Base-by-base conservation (phyloP, 768 basidiomycete species). In the Tylopilus sp. region DNA sequence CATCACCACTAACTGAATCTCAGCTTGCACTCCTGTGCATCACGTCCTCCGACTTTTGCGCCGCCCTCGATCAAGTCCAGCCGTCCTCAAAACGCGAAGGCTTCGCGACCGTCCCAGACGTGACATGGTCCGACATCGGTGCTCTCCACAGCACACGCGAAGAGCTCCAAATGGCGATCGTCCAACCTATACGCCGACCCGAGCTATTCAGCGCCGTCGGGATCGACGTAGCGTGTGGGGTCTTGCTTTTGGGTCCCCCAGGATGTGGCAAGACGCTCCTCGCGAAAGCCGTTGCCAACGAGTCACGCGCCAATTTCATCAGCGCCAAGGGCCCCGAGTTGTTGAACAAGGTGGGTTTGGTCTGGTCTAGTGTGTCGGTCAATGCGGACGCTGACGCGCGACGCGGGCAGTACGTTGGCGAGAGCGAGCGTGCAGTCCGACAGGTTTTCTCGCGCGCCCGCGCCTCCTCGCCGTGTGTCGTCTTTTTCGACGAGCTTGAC, bases 211-310 rank as follows among this genome's bases (percentile, higher is more conserved):
- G 72, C 41, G 79, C 80, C 9, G 88, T 98, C 1, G 97, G 97
- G 6, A 93, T 99, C 55, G 83, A 86, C 26, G 90, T 91, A 0
- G 84, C 92, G 0, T 94, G 92, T 63, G 97, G 95, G 0, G 97
- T 98, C 3, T 72, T 98, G 30, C 71, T 98, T 17, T 98, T 95
- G 97, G 97, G 97, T 26, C 97, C 97, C 22, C 95, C 97, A 0
- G 97, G 97, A 10, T 98, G 95, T 64, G 97, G 97, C 5, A 99
- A 98, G 73, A 99, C 97, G 0, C 65, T 99, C 25, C 74, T 99
- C n/a, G 97, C 97, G 0, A 98, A 98, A 66, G 97, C 95, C 0
- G 95, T 98, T 5, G 97, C 97, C 9, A 98, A 94, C 66, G 95
- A 98, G 72, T 90, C 86, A 47, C 75, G 82, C 56, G 97, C 97